Conservation (phyloP, 345 rosid genomes). For the Sapria himalayana region DNA sequence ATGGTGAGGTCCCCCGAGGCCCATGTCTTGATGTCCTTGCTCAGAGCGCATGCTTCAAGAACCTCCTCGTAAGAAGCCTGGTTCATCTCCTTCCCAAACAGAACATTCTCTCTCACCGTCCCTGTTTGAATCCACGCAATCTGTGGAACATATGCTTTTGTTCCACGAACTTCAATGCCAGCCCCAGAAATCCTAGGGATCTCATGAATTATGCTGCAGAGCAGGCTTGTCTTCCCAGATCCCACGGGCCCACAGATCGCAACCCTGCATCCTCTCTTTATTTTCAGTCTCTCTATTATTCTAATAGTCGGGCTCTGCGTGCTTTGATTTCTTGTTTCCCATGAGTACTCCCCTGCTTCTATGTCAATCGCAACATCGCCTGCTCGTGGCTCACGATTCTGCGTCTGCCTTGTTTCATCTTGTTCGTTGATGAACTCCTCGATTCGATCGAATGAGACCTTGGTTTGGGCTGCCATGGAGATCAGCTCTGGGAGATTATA, state of each 20-base stretch:
- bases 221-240: slow-evolving; percentile 46
- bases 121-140: slow-evolving; percentile 75
- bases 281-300: slow-evolving; percentile 15
- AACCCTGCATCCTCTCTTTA: slow-evolving; percentile 28
- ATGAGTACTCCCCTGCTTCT: slow-evolving; percentile 23
- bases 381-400: slow-evolving; percentile 6
- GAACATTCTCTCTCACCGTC: slow-evolving; percentile 41
- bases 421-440: slow-evolving; percentile 24
- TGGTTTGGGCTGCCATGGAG: slow-evolving; percentile 33
- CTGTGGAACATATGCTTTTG: slow-evolving; percentile 50
- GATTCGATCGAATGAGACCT: slow-evolving; percentile 31
- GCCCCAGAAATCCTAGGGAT: slow-evolving; percentile 47
- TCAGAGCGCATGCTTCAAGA: slow-evolving; percentile 32
- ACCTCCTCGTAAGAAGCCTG: slow-evolving; percentile 26
- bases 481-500: slow-evolving; percentile 39
- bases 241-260: slow-evolving; percentile 70
- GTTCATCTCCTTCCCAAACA: slow-evolving; percentile 37
- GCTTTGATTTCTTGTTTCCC: slow-evolving; percentile 17
- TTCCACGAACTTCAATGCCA: slow-evolving; percentile 26
- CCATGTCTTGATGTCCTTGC: slow-evolving; percentile 40
- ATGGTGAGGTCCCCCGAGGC: slow-evolving; percentile 33
- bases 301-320: slow-evolving; percentile 13
- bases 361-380: slow-evolving; percentile 16
- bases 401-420: slow-evolving; percentile 15
- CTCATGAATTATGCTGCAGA: slow-evolving; percentile 54